Evolutionary conservation across 331 rosid species (phyloP), one percentile per base, ranked within the genome.

Genomic region (Pyracantha coccinea): DNA sequence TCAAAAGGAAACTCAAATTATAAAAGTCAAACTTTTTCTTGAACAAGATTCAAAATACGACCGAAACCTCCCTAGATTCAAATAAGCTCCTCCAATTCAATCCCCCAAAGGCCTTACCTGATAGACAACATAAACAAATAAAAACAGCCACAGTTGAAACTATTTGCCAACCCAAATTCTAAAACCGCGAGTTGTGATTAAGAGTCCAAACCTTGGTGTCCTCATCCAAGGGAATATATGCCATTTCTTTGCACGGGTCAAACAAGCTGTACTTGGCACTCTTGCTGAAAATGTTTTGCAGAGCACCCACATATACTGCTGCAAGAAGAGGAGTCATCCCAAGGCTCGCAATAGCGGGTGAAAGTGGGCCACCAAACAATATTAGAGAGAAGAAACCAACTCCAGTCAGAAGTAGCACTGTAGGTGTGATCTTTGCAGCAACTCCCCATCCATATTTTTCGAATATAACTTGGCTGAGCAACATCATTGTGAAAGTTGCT

Each of bases 211-310:
- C 98, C 98, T 93, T 93, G 70, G 98, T 89, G 80, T 91, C 98
- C 82, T 93, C 98, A 12, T 93, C 98, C 71, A 93, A 78, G 25
- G 98, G 98, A 66, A 93, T 93, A 80, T 93, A 93, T 63, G 98
- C 98, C 98, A 91, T 93, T 84, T 93, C 98, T 75, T 93, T 91
- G 87, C 98, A 93, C 8, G 98, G 98, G 71, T 93, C 98, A 47
- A 93, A 93, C 62, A 93, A 88, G 62, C 97, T 93, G 89, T 93
- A 93, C 82, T 93, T 93, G 53, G 97, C 98, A 82, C 98, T 93
- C 86, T 93, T 93, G 89, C 98, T 93, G 79, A 93, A 93, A 47
- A 93, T 93, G 88, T 93, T 93, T 75, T 93, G 98, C 92, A 93
- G 1, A 25, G 97, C 98, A 62, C 98, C 97, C 20, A 93, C 98